A percentile compares a stretch with the other conserved stretches of the same genome.
Conservation (phyloP, 139 green algal genomes). For the Pleodorina starrii region DNA sequence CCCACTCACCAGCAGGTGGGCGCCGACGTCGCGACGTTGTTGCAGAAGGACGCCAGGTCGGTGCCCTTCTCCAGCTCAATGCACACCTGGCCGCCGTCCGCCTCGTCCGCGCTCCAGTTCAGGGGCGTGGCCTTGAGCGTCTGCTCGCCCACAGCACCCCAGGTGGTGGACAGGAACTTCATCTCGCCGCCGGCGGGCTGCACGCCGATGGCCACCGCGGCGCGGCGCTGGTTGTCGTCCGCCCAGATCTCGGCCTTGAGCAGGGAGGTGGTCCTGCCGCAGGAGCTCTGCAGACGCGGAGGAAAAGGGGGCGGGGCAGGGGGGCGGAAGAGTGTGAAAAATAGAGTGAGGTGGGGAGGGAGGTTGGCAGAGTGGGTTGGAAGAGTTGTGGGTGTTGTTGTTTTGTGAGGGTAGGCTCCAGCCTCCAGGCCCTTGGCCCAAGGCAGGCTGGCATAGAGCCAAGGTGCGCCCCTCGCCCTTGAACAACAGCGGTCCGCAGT, state of each 20-base stretch:
- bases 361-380: not conserved
- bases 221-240: not conserved
- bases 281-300: not conserved
- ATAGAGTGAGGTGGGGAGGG: not conserved
- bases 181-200: not conserved
- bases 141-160: slow-evolving; percentile 1
- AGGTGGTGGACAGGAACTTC: not conserved
- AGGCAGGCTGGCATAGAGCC: not conserved
- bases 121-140: slow-evolving; percentile 34
- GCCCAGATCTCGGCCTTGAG: slow-evolving; percentile 29
- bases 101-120: slow-evolving; percentile 21
- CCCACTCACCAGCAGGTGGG: slow-evolving; percentile 28
- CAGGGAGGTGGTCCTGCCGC: not conserved
- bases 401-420: not conserved
- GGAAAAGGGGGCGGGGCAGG: not conserved
- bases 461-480: not conserved
- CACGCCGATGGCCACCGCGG: not conserved
- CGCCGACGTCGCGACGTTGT: not conserved
- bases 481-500: too few relatives aligned
- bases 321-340: not conserved
- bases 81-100: slow-evolving; percentile 15
- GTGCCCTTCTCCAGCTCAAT: not conserved
- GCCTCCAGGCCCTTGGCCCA: not conserved
- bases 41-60: not conserved
- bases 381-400: not conserved